phyloP scores from a whole-genome alignment of 139 green algal species.

The Tetradesmus lagerheimii region DNA sequence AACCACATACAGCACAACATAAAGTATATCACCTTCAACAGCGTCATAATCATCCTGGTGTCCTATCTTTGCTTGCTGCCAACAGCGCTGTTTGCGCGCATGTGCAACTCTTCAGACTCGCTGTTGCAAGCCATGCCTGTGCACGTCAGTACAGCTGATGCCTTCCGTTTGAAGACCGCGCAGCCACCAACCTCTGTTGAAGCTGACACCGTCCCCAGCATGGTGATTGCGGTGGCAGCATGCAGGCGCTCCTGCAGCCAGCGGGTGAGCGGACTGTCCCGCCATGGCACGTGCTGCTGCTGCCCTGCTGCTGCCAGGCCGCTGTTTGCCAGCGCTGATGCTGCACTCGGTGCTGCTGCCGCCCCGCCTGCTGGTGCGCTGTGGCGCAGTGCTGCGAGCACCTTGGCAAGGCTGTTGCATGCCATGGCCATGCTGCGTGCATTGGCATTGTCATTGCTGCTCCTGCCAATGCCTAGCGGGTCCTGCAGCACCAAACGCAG shows the following conservation, averaged over 20 bases:
- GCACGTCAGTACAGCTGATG: too few relatives aligned
- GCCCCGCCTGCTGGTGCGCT: conserved; percentile 14
- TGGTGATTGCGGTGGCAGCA: background rate
- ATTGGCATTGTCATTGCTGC: conserved; percentile 24
- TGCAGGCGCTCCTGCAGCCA: conserved; percentile 55
- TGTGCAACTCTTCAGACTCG: too few relatives aligned
- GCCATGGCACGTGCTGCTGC: conserved; percentile 58
- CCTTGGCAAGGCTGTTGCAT: conserved; percentile 52
- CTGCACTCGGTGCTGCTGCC: background rate
- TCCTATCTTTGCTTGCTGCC: too few relatives aligned
- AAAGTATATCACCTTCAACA: background rate
- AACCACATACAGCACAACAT: background rate
- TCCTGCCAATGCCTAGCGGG: conserved; percentile 31
- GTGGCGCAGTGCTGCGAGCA: conserved; percentile 45
- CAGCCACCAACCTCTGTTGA: conserved; percentile 45
- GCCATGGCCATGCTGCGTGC: conserved; percentile 51
- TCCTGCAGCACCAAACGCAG: conserved; percentile 36
- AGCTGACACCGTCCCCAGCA: conserved; percentile 53
- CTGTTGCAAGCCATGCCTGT: too few relatives aligned
- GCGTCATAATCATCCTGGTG: background rate
- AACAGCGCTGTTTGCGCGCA: too few relatives aligned
- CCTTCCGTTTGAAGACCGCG: background rate
- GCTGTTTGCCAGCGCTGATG: background rate
- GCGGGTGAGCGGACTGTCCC: conserved; percentile 57
- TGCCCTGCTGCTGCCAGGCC: conserved; percentile 2